These are phyloP conservation scores for Lathyrus oleraceus DNA, from an alignment of 306 rosid species.

Conservation along the genomic window DNA sequence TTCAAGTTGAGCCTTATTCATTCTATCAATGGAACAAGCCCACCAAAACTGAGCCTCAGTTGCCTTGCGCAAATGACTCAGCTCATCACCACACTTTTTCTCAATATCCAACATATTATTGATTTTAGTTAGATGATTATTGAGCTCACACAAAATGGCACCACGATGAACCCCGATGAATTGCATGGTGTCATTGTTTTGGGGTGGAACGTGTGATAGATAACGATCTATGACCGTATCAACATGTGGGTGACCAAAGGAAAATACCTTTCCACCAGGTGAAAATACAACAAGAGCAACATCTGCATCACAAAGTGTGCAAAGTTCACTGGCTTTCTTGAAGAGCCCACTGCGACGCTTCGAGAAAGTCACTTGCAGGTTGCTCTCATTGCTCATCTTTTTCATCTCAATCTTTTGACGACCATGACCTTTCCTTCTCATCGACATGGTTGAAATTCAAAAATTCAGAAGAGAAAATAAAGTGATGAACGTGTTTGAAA, in stretches of 20 bases:
- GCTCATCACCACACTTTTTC: not conserved
- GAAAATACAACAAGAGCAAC: slow-evolving; percentile 42
- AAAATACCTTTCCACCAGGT: slow-evolving; percentile 31
- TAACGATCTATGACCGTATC: slow-evolving; percentile 19
- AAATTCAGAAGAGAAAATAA: too few relatives aligned
- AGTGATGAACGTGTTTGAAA: not conserved
- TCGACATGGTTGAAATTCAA: not conserved
- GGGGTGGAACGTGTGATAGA: not conserved
- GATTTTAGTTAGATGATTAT: not conserved
- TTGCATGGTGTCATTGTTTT: not conserved
- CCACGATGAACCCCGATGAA: slow-evolving; percentile 32
- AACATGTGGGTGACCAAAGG: slow-evolving; percentile 43
- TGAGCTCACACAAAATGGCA: slow-evolving; percentile 23
- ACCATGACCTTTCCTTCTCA: slow-evolving; percentile 13
- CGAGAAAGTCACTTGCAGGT: slow-evolving; percentile 43
- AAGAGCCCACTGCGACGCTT: slow-evolving; percentile 44
- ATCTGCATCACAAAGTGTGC: slow-evolving; percentile 36
- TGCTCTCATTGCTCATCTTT: slow-evolving; percentile 41
- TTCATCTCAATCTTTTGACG: slow-evolving; percentile 42
- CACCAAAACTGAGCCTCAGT: slow-evolving; percentile 9
- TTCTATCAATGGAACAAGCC: not conserved
- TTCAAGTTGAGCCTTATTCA: not conserved
- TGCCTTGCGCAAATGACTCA: not conserved
- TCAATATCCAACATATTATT: not conserved
- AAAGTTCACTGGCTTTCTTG: slow-evolving; percentile 49